Percentiles rank a stretch among this genome's conserved stretches.
Conservation (phyloP, 2,329 filamentous ascomycete genomes). For the Fusarium irregulare region DNA sequence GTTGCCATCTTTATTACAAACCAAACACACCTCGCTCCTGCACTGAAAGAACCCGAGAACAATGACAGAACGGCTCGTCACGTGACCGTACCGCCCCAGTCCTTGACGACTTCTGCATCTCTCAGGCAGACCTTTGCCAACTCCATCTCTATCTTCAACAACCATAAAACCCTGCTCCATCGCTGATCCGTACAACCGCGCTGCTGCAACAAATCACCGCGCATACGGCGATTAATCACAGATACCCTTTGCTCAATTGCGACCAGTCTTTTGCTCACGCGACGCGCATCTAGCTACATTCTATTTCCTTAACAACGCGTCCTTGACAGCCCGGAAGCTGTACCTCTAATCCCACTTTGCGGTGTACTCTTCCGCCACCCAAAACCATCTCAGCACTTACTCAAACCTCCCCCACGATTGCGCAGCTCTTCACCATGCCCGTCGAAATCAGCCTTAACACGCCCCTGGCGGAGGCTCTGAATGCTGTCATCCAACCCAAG, state of each 20-base stretch:
- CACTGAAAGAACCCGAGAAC: slow-evolving; percentile 10
- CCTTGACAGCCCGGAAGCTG: slow-evolving; percentile 27
- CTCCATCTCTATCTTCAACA: slow-evolving; percentile 39
- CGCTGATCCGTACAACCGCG: slow-evolving; percentile 33
- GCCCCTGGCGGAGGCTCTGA: slow-evolving; percentile 86
- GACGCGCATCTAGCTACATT: slow-evolving; percentile 43
- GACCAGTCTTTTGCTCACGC: slow-evolving; percentile 33
- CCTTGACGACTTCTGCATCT: slow-evolving; percentile 44
- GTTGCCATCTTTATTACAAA: slow-evolving; percentile 21
- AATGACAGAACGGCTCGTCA: slow-evolving; percentile 35
- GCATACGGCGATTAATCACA: slow-evolving; percentile 25
- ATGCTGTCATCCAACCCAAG: slow-evolving; percentile 86
- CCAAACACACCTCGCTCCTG: background rate
- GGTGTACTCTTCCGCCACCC: slow-evolving; percentile 41
- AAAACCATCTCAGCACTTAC: slow-evolving; percentile 2
- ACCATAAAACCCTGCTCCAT: slow-evolving; percentile 39
- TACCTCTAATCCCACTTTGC: slow-evolving; percentile 28
- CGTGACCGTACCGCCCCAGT: slow-evolving; percentile 47
- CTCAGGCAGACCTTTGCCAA: slow-evolving; percentile 46
- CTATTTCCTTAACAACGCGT: slow-evolving; percentile 40
- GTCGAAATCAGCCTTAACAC: slow-evolving; percentile 81
- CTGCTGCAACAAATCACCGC: slow-evolving; percentile 25
- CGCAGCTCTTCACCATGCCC: slow-evolving; percentile 69
- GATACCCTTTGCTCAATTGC: slow-evolving; percentile 24
- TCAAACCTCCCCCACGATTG: slow-evolving; percentile 10